These are phyloP conservation scores for Lagenidium giganteum DNA, from an alignment of 352 stramenopile genomes.

Conservation along the genomic window DNA sequence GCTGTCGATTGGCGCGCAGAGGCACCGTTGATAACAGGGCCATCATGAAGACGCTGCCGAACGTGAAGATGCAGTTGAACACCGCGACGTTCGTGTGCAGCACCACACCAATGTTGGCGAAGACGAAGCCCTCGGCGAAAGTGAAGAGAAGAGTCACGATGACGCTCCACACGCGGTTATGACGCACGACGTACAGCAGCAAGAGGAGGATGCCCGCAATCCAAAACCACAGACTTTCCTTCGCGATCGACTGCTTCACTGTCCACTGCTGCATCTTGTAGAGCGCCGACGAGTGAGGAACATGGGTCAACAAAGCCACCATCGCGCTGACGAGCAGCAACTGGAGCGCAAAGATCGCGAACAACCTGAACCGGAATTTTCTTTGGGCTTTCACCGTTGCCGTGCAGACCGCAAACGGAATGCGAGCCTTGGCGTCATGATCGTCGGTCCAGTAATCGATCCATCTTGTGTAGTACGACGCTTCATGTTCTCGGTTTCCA, in stretches of 20 bases:
- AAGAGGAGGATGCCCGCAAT: constrained; percentile 11
- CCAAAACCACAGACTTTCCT: no score
- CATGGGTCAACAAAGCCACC: constrained; percentile 8
- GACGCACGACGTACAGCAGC: constrained; percentile 5
- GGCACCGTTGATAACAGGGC: no score
- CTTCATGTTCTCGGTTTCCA: no score
- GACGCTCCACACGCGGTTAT: constrained; percentile 16
- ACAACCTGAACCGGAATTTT: constrained; percentile 20
- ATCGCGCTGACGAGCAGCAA: constrained; percentile 5
- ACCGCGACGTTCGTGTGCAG: constrained; percentile 12
- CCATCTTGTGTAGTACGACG: no score
- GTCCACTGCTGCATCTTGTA: no score
- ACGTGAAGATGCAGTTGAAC: constrained; percentile 18
- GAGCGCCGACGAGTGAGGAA: no score
- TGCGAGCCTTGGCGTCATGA: no score
- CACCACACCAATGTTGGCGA: constrained; percentile 7
- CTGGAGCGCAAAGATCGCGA: constrained; percentile 23
- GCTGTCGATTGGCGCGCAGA: no score
- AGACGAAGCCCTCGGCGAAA: constrained; percentile 3
- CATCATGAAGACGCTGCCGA: constrained; percentile 17
- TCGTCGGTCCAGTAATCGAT: no score
- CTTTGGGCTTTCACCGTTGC: no score
- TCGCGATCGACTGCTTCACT: no score
- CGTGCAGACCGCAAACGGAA: no score
- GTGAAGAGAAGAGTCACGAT: constrained; percentile 15